Percentiles rank a stretch among this genome's conserved stretches.
Conservation (phyloP, 2,329 filamentous ascomycete genomes). For the Apiospora marii region DNA sequence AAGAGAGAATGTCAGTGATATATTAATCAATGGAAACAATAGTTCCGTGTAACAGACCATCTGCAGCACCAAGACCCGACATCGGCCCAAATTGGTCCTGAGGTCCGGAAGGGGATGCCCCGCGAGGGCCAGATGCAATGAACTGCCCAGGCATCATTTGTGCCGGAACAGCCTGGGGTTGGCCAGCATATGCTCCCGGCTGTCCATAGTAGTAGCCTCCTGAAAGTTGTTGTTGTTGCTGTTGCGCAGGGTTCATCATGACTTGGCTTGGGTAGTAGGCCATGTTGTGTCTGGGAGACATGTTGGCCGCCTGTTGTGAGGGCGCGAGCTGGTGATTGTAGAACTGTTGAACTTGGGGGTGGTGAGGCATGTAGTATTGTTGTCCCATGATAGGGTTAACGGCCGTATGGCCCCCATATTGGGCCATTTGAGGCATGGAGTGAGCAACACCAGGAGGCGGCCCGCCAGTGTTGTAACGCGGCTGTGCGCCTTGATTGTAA, state of each 20-base stretch:
- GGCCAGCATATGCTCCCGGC: constrained; percentile 46
- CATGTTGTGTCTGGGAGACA: constrained; percentile 49
- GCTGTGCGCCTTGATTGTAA: constrained; percentile 47
- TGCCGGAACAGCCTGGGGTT: constrained; percentile 42
- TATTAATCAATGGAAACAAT: background rate
- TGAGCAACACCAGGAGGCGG: constrained; percentile 48
- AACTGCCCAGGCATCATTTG: constrained; percentile 48
- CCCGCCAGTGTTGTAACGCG: constrained; percentile 39
- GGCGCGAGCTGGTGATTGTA: constrained; percentile 51
- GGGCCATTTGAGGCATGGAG: constrained; percentile 47
- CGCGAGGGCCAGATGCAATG: constrained; percentile 33
- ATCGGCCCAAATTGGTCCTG: constrained; percentile 31
- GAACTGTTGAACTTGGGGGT: constrained; percentile 52
- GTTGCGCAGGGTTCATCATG: constrained; percentile 51
- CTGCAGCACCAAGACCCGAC: constrained; percentile 28
- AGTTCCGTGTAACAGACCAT: constrained; percentile 38
- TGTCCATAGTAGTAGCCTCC: constrained; percentile 55
- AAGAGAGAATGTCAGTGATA: constrained; percentile 14
- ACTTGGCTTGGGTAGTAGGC: constrained; percentile 54
- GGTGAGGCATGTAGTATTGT: constrained; percentile 57
- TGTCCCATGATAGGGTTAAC: constrained; percentile 50
- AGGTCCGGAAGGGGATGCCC: constrained; percentile 33
- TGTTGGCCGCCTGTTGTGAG: constrained; percentile 43
- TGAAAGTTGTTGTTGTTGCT: constrained; percentile 40
- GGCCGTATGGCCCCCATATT: constrained; percentile 48